Percentiles rank a stretch among this genome's conserved stretches.
Conservation (phyloP, 495 filamentous ascomycete species). For the Daldinia vernicosa region DNA sequence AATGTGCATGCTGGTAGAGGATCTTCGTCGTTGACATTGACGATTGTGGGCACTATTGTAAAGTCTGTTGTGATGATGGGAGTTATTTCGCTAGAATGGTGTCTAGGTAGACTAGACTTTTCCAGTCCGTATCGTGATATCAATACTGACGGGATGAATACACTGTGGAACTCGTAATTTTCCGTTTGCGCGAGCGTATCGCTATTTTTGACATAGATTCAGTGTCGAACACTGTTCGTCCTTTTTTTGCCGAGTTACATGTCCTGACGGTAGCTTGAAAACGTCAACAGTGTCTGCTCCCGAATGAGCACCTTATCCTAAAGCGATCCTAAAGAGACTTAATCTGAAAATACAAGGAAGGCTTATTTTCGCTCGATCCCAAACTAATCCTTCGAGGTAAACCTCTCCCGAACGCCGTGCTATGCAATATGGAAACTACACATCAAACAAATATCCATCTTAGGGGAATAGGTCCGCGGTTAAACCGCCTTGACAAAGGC, state of each 20-base stretch:
- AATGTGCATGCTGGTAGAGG: conserved; percentile 23
- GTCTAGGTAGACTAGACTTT: conserved; percentile 36
- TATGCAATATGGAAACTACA: conserved; percentile 37
- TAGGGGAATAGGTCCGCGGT: background rate
- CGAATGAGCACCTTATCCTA: conserved; percentile 6
- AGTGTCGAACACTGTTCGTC: conserved; percentile 11
- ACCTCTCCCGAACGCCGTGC: conserved; percentile 43
- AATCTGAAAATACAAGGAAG: conserved; percentile 9
- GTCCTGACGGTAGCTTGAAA: conserved; percentile 1
- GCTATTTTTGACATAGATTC: conserved; percentile 35
- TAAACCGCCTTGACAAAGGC: conserved; percentile 49
- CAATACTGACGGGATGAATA: conserved; percentile 27
- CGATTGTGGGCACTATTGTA: conserved; percentile 26
- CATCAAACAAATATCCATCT: conserved; percentile 1
- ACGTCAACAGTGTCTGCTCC: background rate
- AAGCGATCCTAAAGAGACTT: conserved; percentile 8
- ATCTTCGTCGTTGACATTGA: conserved; percentile 4
- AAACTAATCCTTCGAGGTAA: conserved; percentile 1
- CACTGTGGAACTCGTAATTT: conserved; percentile 23
- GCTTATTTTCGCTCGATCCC: conserved; percentile 12
- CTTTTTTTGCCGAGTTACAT: conserved; percentile 17
- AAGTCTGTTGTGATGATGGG: conserved; percentile 28
- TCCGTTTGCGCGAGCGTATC: conserved; percentile 37
- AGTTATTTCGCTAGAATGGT: conserved; percentile 38
- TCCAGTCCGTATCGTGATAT: conserved; percentile 35